phyloP scores from a whole-genome alignment of 331 rosid genomes.

The Telfairia occidentalis region DNA sequence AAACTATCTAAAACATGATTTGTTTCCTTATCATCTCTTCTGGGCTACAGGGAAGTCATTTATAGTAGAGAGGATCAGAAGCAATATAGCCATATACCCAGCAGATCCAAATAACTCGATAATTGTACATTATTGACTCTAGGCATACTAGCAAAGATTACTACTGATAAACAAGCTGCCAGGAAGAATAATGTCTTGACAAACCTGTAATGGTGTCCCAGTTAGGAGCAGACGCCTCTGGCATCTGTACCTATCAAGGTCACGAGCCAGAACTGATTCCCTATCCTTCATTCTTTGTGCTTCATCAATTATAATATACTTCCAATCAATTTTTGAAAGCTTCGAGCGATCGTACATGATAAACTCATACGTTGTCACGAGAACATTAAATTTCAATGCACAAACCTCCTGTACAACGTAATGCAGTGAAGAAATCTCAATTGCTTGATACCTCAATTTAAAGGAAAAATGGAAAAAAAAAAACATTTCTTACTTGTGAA shows the following conservation, averaged over 20 bases:
- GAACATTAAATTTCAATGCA: constrained; percentile 95
- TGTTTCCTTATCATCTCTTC: background rate
- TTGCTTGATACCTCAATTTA: background rate
- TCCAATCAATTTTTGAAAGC: constrained; percentile 94
- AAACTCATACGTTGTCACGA: constrained; percentile 97
- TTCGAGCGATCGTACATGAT: constrained; percentile 98
- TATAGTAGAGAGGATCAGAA: background rate
- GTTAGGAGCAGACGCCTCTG: constrained; percentile 95
- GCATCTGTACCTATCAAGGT: constrained; percentile 96
- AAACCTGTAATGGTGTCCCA: constrained; percentile 96
- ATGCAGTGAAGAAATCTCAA: constrained; percentile 15
- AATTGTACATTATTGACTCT: background rate
- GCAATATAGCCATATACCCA: background rate
- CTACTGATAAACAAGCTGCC: background rate
- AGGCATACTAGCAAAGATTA: background rate
- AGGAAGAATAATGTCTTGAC: constrained; percentile 12
- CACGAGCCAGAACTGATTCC: constrained; percentile 95
- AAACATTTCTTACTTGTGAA: constrained; percentile 60
- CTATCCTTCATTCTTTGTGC: constrained; percentile 99
- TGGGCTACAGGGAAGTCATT: background rate
- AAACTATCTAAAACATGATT: background rate
- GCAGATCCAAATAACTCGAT: background rate
- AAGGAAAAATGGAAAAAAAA: constrained; percentile 13
- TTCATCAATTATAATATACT: constrained; percentile 92
- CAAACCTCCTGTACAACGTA: constrained; percentile 55